Evolutionary conservation across 176 grass and related monocot species (phyloP).

Genomic region (Carex scoparia): DNA sequence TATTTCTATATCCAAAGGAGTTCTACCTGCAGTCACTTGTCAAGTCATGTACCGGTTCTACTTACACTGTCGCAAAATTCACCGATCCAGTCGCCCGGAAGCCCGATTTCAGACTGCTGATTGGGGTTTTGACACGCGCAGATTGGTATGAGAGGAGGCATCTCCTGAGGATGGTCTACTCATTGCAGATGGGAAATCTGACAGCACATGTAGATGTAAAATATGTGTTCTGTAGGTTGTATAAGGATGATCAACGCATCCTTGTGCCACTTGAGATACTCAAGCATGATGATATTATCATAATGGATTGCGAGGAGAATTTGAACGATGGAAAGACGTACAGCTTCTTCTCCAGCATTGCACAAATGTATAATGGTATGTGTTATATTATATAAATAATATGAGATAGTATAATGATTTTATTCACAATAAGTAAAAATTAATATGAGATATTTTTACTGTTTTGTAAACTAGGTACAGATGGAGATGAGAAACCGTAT

Average conservation of each 20-base stretch:
- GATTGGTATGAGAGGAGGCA: constrained; percentile 59
- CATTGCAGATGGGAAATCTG: constrained; percentile 20
- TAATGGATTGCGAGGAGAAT: constrained; percentile 33
- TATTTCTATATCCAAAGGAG: constrained; percentile 58
- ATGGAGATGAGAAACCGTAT: constrained; percentile 26
- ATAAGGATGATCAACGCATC: constrained; percentile 63
- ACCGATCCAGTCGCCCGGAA: constrained; percentile 19
- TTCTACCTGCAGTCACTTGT: constrained; percentile 54
- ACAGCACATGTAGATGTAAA: constrained; percentile 48
- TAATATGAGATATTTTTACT: background rate
- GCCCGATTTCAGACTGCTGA: constrained; percentile 57
- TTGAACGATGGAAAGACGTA: constrained; percentile 34
- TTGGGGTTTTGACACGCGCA: constrained; percentile 57
- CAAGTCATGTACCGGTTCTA: constrained; percentile 20
- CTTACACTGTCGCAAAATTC: background rate
- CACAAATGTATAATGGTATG: background rate
- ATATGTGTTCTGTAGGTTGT: constrained; percentile 55
- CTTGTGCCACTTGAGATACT: constrained; percentile 63
- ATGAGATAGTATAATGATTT: background rate
- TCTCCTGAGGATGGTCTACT: constrained; percentile 65
- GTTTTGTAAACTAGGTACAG: constrained; percentile 11
- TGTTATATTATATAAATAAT: background rate
- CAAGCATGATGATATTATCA: constrained; percentile 28
- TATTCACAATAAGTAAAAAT: background rate
- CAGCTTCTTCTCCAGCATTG: constrained; percentile 29